Evolutionary conservation across 495 filamentous ascomycete species (phyloP), one percentile per base, ranked within the genome.

Genomic region (Penicillium subrubescens): DNA sequence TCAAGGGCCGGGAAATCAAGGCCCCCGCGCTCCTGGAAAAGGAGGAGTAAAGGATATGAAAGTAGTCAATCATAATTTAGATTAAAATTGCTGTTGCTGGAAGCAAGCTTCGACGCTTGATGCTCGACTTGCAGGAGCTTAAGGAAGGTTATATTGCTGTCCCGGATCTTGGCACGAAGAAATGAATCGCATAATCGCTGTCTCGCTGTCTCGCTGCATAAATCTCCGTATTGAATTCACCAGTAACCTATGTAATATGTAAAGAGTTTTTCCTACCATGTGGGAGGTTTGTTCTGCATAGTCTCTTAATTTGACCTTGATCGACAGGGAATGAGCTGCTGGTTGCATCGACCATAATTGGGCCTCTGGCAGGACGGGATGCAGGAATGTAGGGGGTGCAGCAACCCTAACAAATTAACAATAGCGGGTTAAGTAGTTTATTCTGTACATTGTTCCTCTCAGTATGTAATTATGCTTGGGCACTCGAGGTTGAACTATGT

Each of bases 21-120:
- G 90, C 92, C 25, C 88, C 87, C 33, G 90, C 90, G 2, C 83
- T 92, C 34, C 84, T 95, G 60, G 92, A 95, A 75, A 88, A 87
- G 79, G 88, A 92, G 72, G 79, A 87, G 63, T 81, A 79, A 60
- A 71, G 19, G 50, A 7, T 27, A 14, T 14, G 8, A 11, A 23
- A 51, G 11, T 5, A 33, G 14, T 33, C 37, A 17, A 17, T 8
- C 14, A 25, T 21, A 43, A 25, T 44, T 44, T 31, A 44, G 21
- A 33, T 19, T 17, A 43, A 21, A 43, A 23, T 15, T 44, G 14
- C 44, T 27, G 25, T 57, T 55, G 31, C 5, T 39, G 37, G 33
- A 23, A 15, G 19, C 56, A 41, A 25, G 35, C n/a, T 21, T 58
- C 4, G 56, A 35, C 53, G 37, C 56, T 35, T 14, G 51, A 54